phyloP scores from a whole-genome alignment of 257 asterid species.

The Lavandula angustifolia region DNA sequence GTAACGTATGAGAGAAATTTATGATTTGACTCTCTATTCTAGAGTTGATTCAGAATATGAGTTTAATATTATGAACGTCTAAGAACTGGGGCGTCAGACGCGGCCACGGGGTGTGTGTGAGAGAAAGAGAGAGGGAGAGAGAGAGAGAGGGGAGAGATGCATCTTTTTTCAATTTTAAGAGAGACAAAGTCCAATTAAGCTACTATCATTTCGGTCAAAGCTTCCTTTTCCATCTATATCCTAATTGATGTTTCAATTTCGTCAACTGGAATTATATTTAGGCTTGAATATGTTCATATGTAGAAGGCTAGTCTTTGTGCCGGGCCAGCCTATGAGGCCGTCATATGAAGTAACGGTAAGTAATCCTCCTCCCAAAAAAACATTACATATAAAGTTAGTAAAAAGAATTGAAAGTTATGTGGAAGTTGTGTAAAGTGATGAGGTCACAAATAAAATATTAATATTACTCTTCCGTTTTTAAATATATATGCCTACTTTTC shows the following conservation, averaged over 20 bases:
- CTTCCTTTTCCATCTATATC: background rate
- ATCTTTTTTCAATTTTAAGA: background rate
- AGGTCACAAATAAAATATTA: no score
- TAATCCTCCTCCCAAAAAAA: no score
- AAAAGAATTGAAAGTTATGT: no score
- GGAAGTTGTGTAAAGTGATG: no score
- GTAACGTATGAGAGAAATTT: background rate
- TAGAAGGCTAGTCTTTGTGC: no score
- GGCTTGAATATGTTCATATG: no score
- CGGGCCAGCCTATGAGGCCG: no score
- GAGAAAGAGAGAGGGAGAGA: background rate
- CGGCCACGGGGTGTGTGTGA: conserved; percentile 2
- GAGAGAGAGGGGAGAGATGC: background rate
- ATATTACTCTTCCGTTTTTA: no score
- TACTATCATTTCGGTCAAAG: background rate
- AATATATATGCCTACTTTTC: no score
- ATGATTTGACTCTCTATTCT: background rate
- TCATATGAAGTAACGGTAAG: no score
- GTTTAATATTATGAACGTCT: background rate
- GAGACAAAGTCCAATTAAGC: background rate
- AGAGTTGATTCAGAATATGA: background rate
- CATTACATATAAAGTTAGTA: no score
- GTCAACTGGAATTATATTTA: no score
- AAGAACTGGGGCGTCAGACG: background rate
- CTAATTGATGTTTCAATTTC: background rate